phyloP scores from a whole-genome alignment of 306 rosid genomes.

The Mucuna pruriens region DNA sequence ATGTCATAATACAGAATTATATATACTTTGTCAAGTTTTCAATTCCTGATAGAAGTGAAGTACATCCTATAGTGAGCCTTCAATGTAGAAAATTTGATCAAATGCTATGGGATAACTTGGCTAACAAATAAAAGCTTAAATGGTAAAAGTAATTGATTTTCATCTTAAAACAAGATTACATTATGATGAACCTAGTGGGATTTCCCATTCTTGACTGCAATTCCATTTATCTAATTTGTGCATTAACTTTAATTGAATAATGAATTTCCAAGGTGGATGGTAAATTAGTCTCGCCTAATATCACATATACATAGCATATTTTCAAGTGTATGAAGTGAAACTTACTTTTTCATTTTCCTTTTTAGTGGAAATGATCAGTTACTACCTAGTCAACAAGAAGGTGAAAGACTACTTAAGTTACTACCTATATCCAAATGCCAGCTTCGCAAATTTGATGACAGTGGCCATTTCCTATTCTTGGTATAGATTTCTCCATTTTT shows the following conservation, averaged over 20 bases:
- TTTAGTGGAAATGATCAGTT: conserved; percentile 75
- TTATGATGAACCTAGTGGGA: conserved; percentile 10
- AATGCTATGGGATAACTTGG: conserved; percentile 14
- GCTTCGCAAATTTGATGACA: conserved; percentile 61
- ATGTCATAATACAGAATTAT: conserved; percentile 3
- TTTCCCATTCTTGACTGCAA: not conserved
- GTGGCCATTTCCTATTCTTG: conserved; percentile 82
- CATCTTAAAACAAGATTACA: not conserved
- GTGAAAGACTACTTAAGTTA: conserved; percentile 52
- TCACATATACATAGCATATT: not conserved
- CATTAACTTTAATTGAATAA: not conserved
- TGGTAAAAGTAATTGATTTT: conserved; percentile 20
- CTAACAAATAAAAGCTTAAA: conserved; percentile 9
- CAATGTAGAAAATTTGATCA: not conserved
- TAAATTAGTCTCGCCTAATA: conserved; percentile 3
- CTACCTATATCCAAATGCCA: conserved; percentile 61
- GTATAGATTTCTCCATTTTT: conserved; percentile 51
- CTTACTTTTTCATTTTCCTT: conserved; percentile 40
- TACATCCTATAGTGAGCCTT: not conserved
- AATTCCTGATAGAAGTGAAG: not conserved
- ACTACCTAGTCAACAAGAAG: conserved; percentile 75
- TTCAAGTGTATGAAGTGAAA: conserved; percentile 22
- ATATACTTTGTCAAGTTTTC: not conserved
- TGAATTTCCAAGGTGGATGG: not conserved
- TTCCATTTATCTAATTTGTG: not conserved